phyloP scores from a whole-genome alignment of 805 yeast genomes.

The Brettanomyces naardenensis region DNA sequence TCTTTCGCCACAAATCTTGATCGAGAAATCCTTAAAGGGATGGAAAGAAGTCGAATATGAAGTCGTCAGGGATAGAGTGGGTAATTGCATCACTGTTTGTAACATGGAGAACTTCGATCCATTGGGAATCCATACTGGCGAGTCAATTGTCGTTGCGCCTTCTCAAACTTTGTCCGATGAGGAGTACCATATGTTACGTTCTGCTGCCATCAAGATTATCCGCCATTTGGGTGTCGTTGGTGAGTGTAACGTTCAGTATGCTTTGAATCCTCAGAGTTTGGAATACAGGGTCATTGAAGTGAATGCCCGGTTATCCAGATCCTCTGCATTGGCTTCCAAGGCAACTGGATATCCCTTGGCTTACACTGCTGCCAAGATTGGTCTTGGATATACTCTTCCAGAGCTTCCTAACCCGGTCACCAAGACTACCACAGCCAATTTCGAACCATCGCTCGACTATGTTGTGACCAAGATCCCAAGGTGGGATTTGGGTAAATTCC shows the following conservation, averaged over 20 bases:
- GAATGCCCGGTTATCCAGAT: conserved; percentile 92
- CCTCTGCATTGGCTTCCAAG: conserved; percentile 96
- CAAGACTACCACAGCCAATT: conserved; percentile 90
- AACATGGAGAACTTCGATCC: conserved; percentile 99
- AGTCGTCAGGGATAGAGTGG: conserved; percentile 94
- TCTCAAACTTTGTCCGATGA: conserved; percentile 96
- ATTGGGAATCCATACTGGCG: conserved; percentile 97
- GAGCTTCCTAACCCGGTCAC: conserved; percentile 96
- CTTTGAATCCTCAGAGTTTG: conserved; percentile 90
- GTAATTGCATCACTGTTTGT: conserved; percentile 97
- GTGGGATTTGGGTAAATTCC: conserved; percentile 96
- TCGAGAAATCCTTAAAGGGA: conserved; percentile 94
- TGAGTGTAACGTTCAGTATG: conserved; percentile 97
- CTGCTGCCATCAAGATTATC: conserved; percentile 95
- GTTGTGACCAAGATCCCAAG: conserved; percentile 96
- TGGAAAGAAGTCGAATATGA: conserved; percentile 99
- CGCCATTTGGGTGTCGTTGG: conserved; percentile 98
- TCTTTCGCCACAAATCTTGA: conserved; percentile 89
- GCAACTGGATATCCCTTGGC: conserved; percentile 99
- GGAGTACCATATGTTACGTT: conserved; percentile 95
- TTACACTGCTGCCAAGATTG: conserved; percentile 96
- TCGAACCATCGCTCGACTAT: conserved; percentile 95
- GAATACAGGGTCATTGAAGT: conserved; percentile 97
- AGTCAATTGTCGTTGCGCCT: conserved; percentile 97
- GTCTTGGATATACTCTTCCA: conserved; percentile 88